phyloP scores from a whole-genome alignment of 2,329 filamentous ascomycete species.

The Diaporthe ampelina region DNA sequence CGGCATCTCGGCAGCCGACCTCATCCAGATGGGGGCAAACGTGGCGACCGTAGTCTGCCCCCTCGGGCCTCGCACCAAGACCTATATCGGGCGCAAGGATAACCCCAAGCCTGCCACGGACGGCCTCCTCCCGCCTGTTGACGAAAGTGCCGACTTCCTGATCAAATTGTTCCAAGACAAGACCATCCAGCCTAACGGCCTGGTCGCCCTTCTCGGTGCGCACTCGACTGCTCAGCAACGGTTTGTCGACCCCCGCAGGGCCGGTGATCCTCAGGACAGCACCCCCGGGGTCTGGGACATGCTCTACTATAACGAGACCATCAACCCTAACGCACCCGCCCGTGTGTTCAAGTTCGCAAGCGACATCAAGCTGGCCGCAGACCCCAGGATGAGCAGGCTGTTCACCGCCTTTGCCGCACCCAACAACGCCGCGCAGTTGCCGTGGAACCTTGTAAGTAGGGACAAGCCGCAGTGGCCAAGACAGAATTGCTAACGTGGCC shows the following conservation, averaged over 20 bases:
- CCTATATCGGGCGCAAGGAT: constrained; percentile 66
- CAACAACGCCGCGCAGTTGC: constrained; percentile 35
- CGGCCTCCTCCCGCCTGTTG: constrained; percentile 59
- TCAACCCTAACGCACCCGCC: constrained; percentile 49
- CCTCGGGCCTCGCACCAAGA: constrained; percentile 61
- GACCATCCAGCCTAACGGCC: constrained; percentile 64
- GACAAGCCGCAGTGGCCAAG: neutral
- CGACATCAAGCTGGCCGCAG: constrained; percentile 32
- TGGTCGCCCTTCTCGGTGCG: constrained; percentile 68
- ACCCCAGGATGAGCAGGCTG: constrained; percentile 28
- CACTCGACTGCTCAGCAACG: constrained; percentile 66
- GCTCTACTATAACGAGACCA: constrained; percentile 61
- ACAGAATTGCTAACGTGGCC: neutral
- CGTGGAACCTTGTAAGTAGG: constrained; percentile 30
- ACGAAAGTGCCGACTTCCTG: constrained; percentile 61
- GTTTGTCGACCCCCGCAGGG: constrained; percentile 56
- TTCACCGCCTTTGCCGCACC: constrained; percentile 32
- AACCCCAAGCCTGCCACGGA: constrained; percentile 54
- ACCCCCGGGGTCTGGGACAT: constrained; percentile 68
- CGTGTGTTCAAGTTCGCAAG: constrained; percentile 51
- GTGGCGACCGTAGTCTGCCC: constrained; percentile 63
- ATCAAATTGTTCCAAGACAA: constrained; percentile 65
- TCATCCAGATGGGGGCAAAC: constrained; percentile 66
- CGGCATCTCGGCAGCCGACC: constrained; percentile 65
- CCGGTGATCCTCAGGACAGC: constrained; percentile 63